Percentiles rank a stretch among this genome's conserved stretches.
phyloP scores from a whole-genome alignment of 2,329 filamentous ascomycete genomes.

The Herpotrichia juniperi region DNA sequence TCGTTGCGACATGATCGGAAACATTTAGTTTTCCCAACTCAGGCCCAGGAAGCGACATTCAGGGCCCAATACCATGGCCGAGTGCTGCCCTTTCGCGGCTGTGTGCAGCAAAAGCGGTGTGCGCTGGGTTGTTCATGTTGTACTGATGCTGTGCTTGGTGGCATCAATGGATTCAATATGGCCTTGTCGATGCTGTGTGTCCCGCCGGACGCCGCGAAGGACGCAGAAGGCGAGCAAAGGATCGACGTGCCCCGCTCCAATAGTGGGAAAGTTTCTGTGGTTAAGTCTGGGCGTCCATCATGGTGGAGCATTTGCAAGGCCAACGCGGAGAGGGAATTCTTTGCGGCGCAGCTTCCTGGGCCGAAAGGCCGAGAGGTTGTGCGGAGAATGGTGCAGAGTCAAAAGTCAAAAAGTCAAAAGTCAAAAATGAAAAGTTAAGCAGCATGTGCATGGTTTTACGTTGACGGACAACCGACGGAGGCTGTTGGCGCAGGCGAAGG shows the following conservation, averaged over 20 bases:
- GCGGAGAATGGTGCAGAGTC: not conserved
- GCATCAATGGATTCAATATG: conserved; percentile 43
- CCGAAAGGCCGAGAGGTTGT: no score
- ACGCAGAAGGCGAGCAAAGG: not conserved
- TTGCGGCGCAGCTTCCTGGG: no score
- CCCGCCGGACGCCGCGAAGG: conserved; percentile 8
- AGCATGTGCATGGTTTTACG: no score
- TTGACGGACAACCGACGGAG: not conserved
- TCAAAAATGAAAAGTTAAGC: no score
- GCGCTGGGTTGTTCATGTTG: conserved; percentile 27
- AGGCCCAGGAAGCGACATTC: no score
- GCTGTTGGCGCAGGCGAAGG: no score
- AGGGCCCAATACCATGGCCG: conserved; percentile 30
- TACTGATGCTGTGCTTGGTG: conserved; percentile 35
- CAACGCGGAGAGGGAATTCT: no score
- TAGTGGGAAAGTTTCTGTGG: not conserved
- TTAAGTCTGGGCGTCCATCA: conserved; percentile 5
- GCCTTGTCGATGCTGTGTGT: conserved; percentile 27
- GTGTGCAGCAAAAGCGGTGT: conserved; percentile 34
- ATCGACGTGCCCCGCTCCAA: conserved; percentile 1
- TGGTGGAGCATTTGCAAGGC: no score
- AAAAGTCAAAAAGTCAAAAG: no score
- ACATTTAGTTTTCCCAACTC: no score
- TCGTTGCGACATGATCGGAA: not conserved
- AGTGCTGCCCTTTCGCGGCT: conserved; percentile 18